A percentile compares a stretch with the other conserved stretches of the same genome.
Evolutionary conservation across 176 grass and related monocot species (phyloP).

Genomic region (Lolium rigidum): DNA sequence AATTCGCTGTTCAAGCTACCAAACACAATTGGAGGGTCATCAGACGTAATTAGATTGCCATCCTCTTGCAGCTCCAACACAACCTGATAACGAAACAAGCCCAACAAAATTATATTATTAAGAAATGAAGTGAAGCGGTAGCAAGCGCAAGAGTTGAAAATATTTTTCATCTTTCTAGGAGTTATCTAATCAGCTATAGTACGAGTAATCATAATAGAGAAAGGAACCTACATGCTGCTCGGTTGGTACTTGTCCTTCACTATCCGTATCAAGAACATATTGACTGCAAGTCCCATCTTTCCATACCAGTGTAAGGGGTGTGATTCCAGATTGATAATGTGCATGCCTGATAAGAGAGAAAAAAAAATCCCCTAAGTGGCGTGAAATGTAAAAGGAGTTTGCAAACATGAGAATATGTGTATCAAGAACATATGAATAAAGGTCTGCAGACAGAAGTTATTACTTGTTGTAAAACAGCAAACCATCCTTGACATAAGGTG

Average conservation of each 20-base stretch:
- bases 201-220: background rate
- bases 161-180: background rate
- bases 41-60: conserved; percentile 81
- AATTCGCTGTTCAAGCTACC: conserved; percentile 69
- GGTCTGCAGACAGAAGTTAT: conserved; percentile 42
- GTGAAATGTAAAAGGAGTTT: background rate
- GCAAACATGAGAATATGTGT: conserved; percentile 11
- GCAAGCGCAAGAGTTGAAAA: background rate
- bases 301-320: conserved; percentile 84
- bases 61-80: conserved; percentile 96
- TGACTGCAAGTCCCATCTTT: conserved; percentile 85
- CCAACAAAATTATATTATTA: background rate
- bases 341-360: conserved; percentile 66
- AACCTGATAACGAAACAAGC: conserved; percentile 66
- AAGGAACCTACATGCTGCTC: conserved; percentile 68
- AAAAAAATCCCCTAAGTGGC: background rate
- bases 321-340: conserved; percentile 91
- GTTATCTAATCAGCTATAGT: background rate
- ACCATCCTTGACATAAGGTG: conserved; percentile 83
- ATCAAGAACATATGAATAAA: conserved; percentile 24
- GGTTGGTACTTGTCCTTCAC: conserved; percentile 76
- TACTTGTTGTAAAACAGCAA: conserved; percentile 97
- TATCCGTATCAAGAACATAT: conserved; percentile 89
- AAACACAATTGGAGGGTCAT: conserved; percentile 84
- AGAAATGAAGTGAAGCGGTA: background rate